A percentile compares a stretch with the other conserved stretches of the same genome.
Evolutionary conservation across 352 stramenopile species (phyloP).

Genomic region (Globisporangium viniferum): DNA sequence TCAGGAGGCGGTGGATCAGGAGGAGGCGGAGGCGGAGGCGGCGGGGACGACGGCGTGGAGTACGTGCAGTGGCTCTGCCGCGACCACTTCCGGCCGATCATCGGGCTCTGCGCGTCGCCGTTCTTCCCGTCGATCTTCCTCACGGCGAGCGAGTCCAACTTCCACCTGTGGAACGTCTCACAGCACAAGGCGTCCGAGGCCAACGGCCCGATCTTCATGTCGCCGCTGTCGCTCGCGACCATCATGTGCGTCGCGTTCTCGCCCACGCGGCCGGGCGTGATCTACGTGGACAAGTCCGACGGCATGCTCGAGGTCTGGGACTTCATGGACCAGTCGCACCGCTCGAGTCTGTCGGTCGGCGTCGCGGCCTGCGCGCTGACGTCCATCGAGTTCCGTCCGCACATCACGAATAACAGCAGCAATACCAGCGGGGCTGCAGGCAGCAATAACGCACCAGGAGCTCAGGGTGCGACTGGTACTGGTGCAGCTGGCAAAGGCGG

Average conservation of each 20-base stretch:
- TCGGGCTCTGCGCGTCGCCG: conserved; percentile 80
- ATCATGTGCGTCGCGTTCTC: conserved; percentile 88
- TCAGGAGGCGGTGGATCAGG: conserved; percentile 32
- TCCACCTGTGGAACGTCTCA: conserved; percentile 91
- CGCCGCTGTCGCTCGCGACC: conserved; percentile 68
- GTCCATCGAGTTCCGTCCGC: conserved; percentile 75
- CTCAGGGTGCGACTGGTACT: conserved; percentile 6
- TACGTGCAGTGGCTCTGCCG: conserved; percentile 90
- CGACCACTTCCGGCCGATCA: conserved; percentile 85
- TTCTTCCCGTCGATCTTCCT: conserved; percentile 91
- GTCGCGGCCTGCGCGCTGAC: conserved; percentile 87
- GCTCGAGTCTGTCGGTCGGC: conserved; percentile 69
- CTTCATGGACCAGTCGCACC: conserved; percentile 90
- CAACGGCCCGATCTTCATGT: conserved; percentile 84
- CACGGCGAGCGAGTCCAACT: conserved; percentile 86
- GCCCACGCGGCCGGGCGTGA: conserved; percentile 81
- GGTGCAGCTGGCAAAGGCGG: conserved; percentile 9
- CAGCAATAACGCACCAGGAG: not conserved
- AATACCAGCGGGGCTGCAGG: not conserved
- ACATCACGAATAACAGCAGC: conserved; percentile 18
- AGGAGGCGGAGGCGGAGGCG: conserved; percentile 27
- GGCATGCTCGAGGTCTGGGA: conserved; percentile 93
- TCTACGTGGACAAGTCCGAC: conserved; percentile 89
- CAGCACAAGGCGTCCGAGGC: conserved; percentile 33
- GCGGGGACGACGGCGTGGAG: conserved; percentile 63